These are phyloP conservation scores for Aspergillus heteromorphus DNA, from an alignment of 495 filamentous ascomycete genomes.

Conservation along the genomic window DNA sequence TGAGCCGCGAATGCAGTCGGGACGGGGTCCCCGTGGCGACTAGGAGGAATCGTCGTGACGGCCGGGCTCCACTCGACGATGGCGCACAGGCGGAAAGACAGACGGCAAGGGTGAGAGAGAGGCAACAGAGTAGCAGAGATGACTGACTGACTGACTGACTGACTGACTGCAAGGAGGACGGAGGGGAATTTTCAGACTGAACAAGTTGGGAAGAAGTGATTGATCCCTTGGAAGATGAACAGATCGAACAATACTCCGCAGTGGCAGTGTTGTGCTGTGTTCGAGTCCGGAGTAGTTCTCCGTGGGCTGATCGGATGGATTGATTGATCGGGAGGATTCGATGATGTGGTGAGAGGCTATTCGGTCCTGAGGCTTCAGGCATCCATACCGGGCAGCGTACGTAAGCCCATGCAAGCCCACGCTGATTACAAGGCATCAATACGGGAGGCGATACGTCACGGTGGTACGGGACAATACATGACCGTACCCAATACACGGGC, in stretches of 20 bases:
- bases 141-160: too few relatives aligned
- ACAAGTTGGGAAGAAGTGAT: too few relatives aligned
- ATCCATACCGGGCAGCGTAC: not conserved
- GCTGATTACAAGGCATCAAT: too few relatives aligned
- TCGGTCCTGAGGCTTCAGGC: not conserved
- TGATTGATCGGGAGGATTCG: not conserved
- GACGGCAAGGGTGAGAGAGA: not conserved
- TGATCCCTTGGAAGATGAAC: too few relatives aligned
- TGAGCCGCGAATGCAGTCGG: not conserved
- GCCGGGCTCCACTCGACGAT: not conserved
- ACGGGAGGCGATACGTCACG: too few relatives aligned
- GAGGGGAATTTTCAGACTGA: too few relatives aligned
- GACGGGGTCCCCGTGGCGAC: conserved; percentile 1
- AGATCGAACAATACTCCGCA: not conserved
- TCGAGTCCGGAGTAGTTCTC: not conserved
- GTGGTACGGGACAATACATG: too few relatives aligned
- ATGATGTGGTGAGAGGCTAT: not conserved
- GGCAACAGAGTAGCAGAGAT: not conserved
- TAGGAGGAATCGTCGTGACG: not conserved
- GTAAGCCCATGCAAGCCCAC: too few relatives aligned
- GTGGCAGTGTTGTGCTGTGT: not conserved
- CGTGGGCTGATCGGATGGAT: not conserved
- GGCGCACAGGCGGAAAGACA: not conserved
- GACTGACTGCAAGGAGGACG: not conserved
- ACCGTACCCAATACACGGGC: not conserved